These are phyloP conservation scores for Pestalotiopsis fici DNA, from an alignment of 2,329 filamentous ascomycete species.

Conservation along the genomic window DNA sequence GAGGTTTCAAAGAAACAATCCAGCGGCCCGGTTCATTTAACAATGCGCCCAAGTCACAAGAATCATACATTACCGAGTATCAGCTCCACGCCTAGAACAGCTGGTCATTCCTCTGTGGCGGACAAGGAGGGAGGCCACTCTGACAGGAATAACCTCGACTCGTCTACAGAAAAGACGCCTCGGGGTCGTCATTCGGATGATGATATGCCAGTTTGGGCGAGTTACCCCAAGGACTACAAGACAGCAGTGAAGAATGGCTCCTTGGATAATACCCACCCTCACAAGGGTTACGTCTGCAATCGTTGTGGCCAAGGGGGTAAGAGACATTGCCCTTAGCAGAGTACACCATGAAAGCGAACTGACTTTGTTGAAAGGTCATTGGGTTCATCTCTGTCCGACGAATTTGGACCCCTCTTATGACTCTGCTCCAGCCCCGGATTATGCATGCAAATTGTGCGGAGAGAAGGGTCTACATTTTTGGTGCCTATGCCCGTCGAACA, in stretches of 20 bases:
- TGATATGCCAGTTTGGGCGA: background rate
- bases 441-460: constrained; percentile 36
- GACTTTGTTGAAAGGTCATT: constrained; percentile 34
- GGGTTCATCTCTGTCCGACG: constrained; percentile 39
- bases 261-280: background rate
- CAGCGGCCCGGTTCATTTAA: background rate
- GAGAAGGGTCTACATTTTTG: constrained; percentile 33
- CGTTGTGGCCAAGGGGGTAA: constrained; percentile 32
- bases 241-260: background rate
- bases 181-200: background rate
- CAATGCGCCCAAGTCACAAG: background rate
- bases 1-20: background rate
- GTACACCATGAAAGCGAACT: constrained; percentile 1
- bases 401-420: constrained; percentile 41
- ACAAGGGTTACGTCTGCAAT: constrained; percentile 28
- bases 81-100: too few relatives aligned
- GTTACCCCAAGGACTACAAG: background rate
- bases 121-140: constrained; percentile 9
- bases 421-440: constrained; percentile 25
- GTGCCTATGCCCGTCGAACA: constrained; percentile 38
- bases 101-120: background rate
- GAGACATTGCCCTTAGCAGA: constrained; percentile 5
- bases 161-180: constrained; percentile 3
- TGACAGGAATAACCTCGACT: constrained; percentile 8
- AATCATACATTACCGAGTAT: background rate